Evolutionary conservation across 192 early-diverging fungal species (phyloP).

Genomic region (Backusella morwellensis): DNA sequence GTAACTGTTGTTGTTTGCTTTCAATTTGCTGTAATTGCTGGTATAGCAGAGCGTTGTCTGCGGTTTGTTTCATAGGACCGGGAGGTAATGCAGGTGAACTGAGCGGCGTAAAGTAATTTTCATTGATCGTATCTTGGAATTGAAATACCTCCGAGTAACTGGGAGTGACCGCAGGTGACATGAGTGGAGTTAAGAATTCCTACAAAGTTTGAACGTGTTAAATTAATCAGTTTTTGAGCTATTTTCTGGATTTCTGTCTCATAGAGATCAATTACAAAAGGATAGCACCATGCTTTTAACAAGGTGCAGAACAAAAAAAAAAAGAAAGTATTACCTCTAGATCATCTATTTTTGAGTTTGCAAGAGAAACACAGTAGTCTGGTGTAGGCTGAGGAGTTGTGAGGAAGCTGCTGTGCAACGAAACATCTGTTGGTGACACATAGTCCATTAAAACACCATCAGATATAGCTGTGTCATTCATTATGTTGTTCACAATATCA

Average conservation of each 20-base stretch:
- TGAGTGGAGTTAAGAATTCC: slow-evolving; percentile 52
- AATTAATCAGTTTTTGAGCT: neutral
- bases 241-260: neutral
- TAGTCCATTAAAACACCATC: neutral
- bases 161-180: slow-evolving; percentile 67
- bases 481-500: neutral
- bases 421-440: neutral
- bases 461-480: neutral
- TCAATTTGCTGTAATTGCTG: slow-evolving; percentile 23
- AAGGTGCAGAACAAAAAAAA: neutral
- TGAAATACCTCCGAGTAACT: slow-evolving; percentile 25
- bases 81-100: slow-evolving; percentile 59
- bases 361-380: neutral
- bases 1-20: neutral
- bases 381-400: neutral
- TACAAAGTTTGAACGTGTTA: neutral
- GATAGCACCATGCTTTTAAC: neutral
- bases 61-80: slow-evolving; percentile 9
- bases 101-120: slow-evolving; percentile 51
- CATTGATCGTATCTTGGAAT: slow-evolving; percentile 7
- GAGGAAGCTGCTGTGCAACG: neutral
- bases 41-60: slow-evolving; percentile 3
- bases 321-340: neutral
- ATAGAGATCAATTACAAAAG: neutral
- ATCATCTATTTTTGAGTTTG: neutral